These are phyloP conservation scores for Sarocladium strictum DNA, from an alignment of 2,329 filamentous ascomycete species.

Conservation along the genomic window DNA sequence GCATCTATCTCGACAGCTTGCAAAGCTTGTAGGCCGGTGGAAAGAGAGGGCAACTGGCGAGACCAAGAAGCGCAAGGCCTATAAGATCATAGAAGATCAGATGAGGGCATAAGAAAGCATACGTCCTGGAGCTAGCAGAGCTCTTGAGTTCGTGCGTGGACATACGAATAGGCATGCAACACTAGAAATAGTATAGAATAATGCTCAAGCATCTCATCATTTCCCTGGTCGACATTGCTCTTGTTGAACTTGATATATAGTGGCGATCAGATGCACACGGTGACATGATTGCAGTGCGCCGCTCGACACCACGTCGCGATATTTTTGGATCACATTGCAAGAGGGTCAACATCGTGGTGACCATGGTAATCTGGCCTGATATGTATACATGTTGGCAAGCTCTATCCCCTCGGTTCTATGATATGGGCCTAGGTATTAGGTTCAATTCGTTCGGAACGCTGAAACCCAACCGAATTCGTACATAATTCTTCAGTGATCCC, in stretches of 20 bases:
- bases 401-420: neutral
- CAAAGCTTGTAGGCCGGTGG: conserved; percentile 57
- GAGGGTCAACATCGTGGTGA: no score
- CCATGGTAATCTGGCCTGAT: no score
- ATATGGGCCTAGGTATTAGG: no score
- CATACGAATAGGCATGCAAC: no score
- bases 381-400: neutral
- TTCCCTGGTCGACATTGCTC: neutral
- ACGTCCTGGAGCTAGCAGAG: neutral
- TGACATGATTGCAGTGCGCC: neutral
- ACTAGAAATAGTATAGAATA: no score
- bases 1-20: conserved; percentile 62
- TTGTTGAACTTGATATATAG: neutral
- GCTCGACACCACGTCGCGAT: no score
- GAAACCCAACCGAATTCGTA: neutral
- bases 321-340: no score
- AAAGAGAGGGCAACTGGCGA: conserved; percentile 52
- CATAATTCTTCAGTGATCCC: conserved; percentile 78
- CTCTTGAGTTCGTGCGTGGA: neutral
- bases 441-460: neutral
- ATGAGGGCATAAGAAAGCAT: conserved; percentile 15
- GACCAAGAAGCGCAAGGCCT: conserved; percentile 76
- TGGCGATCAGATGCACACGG: neutral
- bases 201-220: no score
- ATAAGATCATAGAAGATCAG: conserved; percentile 72